phyloP scores from a whole-genome alignment of 2,329 filamentous ascomycete species.

The Pyricularia pennisetigena region DNA sequence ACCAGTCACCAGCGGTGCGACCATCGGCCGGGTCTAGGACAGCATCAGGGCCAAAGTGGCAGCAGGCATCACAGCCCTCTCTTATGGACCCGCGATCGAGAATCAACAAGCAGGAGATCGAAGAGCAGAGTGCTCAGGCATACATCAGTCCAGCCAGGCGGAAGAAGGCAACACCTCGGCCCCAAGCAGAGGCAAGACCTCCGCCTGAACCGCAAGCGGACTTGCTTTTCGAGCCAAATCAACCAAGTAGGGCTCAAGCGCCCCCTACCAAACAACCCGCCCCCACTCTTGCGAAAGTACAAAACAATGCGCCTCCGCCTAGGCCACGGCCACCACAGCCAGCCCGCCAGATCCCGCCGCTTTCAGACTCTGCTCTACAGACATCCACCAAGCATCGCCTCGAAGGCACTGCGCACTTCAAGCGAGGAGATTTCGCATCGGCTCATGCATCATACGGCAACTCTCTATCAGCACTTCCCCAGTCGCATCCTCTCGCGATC shows the following conservation, averaged over 20 bases:
- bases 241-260: conserved; percentile 16
- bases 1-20: conserved; percentile 39
- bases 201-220: conserved; percentile 43
- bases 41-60: conserved; percentile 47
- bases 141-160: conserved; percentile 82
- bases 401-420: conserved; percentile 81
- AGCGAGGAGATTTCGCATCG: conserved; percentile 82
- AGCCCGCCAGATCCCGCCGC: conserved; percentile 51
- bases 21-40: conserved; percentile 29
- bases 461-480: conserved; percentile 65
- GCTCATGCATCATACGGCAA: conserved; percentile 76
- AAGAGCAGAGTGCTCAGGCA: conserved; percentile 71
- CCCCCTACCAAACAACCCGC: conserved; percentile 15
- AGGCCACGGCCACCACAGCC: conserved; percentile 16
- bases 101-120: conserved; percentile 61
- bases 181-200: conserved; percentile 25
- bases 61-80: conserved; percentile 35
- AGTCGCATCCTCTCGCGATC: conserved; percentile 72
- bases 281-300: neutral
- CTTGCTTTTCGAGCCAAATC: conserved; percentile 47
- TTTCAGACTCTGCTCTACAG: conserved; percentile 60
- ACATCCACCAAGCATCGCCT: conserved; percentile 70
- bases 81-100: conserved; percentile 44
- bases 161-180: conserved; percentile 53
- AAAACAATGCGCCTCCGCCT: neutral